Evolutionary conservation across 805 yeast genomes (phyloP).

Genomic region (Clavispora santaluciae): DNA sequence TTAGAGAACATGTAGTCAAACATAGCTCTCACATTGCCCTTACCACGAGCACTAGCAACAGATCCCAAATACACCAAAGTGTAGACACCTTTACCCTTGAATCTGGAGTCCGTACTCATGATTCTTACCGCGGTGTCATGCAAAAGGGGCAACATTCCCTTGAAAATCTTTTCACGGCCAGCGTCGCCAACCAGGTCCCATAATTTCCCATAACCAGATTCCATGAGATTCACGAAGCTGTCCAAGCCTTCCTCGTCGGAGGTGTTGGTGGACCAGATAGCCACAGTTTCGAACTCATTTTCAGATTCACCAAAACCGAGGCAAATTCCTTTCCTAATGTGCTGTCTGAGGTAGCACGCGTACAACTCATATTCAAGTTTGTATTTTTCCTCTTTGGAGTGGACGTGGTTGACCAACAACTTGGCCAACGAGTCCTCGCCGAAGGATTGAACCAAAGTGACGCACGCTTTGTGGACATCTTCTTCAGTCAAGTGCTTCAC

Average conservation of each 20-base stretch:
- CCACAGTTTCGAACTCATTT: slow-evolving; percentile 46
- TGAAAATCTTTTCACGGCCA: slow-evolving; percentile 47
- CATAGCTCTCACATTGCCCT: slow-evolving; percentile 49
- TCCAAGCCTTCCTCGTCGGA: slow-evolving; percentile 39
- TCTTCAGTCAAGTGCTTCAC: slow-evolving; percentile 11
- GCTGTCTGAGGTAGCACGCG: slow-evolving; percentile 49
- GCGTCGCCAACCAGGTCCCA: slow-evolving; percentile 46
- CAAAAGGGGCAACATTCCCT: slow-evolving; percentile 47
- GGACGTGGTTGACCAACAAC: slow-evolving; percentile 13
- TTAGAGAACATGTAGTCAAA: slow-evolving; percentile 45
- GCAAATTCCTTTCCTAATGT: slow-evolving; percentile 45
- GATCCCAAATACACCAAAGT: slow-evolving; percentile 47
- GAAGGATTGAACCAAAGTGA: slow-evolving; percentile 34
- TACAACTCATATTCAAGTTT: slow-evolving; percentile 27
- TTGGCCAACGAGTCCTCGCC: slow-evolving; percentile 31
- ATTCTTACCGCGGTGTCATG: slow-evolving; percentile 46
- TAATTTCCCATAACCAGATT: slow-evolving; percentile 48
- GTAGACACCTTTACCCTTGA: slow-evolving; percentile 31
- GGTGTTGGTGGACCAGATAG: slow-evolving; percentile 49
- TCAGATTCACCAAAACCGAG: slow-evolving; percentile 45
- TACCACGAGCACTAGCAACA: slow-evolving; percentile 44
- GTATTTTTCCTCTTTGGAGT: slow-evolving; percentile 4
- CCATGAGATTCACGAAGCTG: slow-evolving; percentile 42
- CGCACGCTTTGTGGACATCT: slow-evolving; percentile 32
- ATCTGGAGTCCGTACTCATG: slow-evolving; percentile 34